A percentile compares a stretch with the other conserved stretches of the same genome.
Evolutionary conservation across 257 asterid species (phyloP).

Genomic region (Datura wrightii): DNA sequence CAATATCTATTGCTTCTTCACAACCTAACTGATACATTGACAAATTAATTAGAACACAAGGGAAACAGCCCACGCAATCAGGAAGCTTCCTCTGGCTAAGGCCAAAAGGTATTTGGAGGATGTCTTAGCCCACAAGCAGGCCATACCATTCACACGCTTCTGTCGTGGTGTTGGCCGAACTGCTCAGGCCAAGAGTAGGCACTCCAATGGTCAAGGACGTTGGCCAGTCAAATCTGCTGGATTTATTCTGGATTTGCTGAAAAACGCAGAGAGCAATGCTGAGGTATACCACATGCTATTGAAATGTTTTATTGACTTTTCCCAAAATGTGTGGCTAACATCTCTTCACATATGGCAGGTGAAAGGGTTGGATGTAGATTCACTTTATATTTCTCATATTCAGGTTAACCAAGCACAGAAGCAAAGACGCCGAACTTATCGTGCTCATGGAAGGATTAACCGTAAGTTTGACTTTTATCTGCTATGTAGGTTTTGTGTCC

Average conservation of each 20-base stretch:
- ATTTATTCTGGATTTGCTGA: too few relatives aligned
- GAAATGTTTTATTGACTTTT: constrained; percentile 47
- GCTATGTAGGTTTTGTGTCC: too few relatives aligned
- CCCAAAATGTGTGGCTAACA: not conserved
- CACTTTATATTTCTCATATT: constrained; percentile 78
- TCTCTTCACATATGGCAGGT: constrained; percentile 46
- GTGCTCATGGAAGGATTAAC: constrained; percentile 54
- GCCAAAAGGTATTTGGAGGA: constrained; percentile 81
- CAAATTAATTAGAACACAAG: constrained; percentile 65
- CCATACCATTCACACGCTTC: constrained; percentile 50
- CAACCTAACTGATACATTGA: not conserved
- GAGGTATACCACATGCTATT: too few relatives aligned
- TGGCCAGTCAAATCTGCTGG: too few relatives aligned
- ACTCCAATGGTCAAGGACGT: constrained; percentile 35
- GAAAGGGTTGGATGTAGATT: constrained; percentile 87
- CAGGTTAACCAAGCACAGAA: constrained; percentile 85
- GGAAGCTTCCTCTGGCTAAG: constrained; percentile 66
- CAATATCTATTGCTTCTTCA: not conserved
- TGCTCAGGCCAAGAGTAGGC: constrained; percentile 83
- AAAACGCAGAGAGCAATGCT: constrained; percentile 56
- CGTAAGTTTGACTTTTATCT: constrained; percentile 37
- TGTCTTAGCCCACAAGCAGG: constrained; percentile 82
- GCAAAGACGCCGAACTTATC: constrained; percentile 63
- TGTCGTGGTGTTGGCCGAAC: constrained; percentile 80
- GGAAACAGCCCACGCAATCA: constrained; percentile 85